Base-by-base conservation (phyloP, 208 protist species). In the Leptomonas pyrrhocoris region DNA sequence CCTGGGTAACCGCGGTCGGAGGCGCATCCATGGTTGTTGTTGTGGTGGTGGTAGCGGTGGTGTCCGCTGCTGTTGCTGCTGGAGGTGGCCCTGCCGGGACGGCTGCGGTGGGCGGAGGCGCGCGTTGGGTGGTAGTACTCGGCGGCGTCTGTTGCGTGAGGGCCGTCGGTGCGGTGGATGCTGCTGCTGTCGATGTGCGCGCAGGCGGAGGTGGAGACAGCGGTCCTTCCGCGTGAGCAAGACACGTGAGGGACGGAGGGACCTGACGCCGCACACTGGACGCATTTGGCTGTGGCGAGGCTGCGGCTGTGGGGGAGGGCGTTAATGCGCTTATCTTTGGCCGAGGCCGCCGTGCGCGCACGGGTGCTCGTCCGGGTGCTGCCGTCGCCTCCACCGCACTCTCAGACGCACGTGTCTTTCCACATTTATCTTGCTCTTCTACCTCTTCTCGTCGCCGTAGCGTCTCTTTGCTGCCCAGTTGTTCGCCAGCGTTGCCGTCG, bases 321-420 rank as follows among this genome's bases (percentile, higher is more conserved):
- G 42, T 43, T 67, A 31, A 12, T 23, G 49, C 48, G 27, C 27
- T 15, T 7, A 42, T 31, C 27, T 18, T 34, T 12, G 3, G 62
- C 9, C 62, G 62, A 16, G 62, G 49, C 1, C 62, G 36, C 11
- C 59, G 59, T 30, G 46, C 9, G 3, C 59, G 59, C 45, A 65
- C 27, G 2, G 46, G 45, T 2, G n/a, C 58, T 27, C 42, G 27
- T 40, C 27, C 58, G 4, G 18, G 7, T 13, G 43, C 28, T 55
- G 45, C 59, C 3, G 43, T 19, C 6, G 40, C 18, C 6, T 34
- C 12, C 19, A 13, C 23, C 16, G 51, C 6, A n/a, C 7, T n/a
- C 28, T n/a, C 51, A n/a, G 51, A 9, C 3, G 34, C 34, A 38
- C 34, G n/a, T n/a, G n/a, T n/a, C 5, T 31, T 34, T 15, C 6